A percentile compares a stretch with the other conserved stretches of the same genome.
Conservation (phyloP, 225 moss, liverwort and hornwort species). For the Bryoerythrophyllum caledonicum region DNA sequence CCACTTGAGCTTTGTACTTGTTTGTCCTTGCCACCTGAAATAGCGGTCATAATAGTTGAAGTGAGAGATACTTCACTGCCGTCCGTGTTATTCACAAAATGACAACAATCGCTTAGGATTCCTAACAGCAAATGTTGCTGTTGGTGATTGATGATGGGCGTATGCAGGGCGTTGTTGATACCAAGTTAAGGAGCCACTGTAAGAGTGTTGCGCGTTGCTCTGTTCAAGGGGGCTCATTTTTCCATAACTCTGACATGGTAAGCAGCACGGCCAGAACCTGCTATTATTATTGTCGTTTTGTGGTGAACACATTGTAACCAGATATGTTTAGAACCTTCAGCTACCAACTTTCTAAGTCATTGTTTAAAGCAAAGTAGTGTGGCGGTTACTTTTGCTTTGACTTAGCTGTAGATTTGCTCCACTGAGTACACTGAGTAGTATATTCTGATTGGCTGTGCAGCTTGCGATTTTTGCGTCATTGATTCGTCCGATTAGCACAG, state of each 20-base stretch:
- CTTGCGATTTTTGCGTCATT: slow-evolving; percentile 66
- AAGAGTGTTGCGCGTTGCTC: slow-evolving; percentile 55
- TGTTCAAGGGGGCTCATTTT: slow-evolving; percentile 46
- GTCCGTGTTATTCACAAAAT: not conserved
- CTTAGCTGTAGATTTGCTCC: not conserved
- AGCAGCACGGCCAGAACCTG: slow-evolving; percentile 16
- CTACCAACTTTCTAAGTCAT: not conserved
- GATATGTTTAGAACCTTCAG: not conserved
- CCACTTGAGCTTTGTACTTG: not conserved
- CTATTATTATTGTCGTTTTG: not conserved
- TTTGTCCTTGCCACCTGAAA: not conserved
- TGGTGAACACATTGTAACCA: not conserved
- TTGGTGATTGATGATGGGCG: slow-evolving; percentile 23
- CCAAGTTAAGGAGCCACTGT: slow-evolving; percentile 47
- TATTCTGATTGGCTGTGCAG: slow-evolving; percentile 35
- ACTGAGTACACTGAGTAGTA: slow-evolving; percentile 13
- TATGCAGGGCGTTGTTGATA: slow-evolving; percentile 60
- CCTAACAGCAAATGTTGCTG: not conserved
- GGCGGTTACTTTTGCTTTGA: not conserved
- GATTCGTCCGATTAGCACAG: slow-evolving; percentile 28
- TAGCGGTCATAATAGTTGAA: not conserved
- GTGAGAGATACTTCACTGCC: not conserved
- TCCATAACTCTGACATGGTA: slow-evolving; percentile 62
- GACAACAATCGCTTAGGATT: not conserved
- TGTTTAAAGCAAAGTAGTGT: not conserved